Percentiles rank a stretch among this genome's conserved stretches.
Conservation (phyloP, 2,329 filamentous ascomycete genomes). For the Phymatotrichopsis omnivora region DNA sequence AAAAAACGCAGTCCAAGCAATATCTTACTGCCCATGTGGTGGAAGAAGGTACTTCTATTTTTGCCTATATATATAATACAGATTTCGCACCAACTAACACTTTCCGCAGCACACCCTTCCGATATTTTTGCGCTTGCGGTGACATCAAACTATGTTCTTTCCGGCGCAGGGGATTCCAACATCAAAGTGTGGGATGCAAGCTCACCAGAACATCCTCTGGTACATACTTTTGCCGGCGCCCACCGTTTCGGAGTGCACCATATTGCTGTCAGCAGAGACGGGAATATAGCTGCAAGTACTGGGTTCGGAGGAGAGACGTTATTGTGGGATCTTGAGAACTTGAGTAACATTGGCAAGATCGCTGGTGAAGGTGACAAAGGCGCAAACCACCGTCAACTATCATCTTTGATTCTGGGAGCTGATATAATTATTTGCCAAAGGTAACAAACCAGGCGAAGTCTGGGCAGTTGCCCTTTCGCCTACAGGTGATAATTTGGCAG, state of each 20-base stretch:
- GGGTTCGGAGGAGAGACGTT: conserved; percentile 86
- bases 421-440: no score
- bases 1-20: conserved; percentile 71
- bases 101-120: conserved; percentile 58
- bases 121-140: conserved; percentile 78
- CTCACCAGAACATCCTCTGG: conserved; percentile 60
- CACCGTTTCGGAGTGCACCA: conserved; percentile 91
- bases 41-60: conserved; percentile 57
- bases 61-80: conserved; percentile 1
- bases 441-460: conserved; percentile 46
- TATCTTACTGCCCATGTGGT: conserved; percentile 89
- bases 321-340: conserved; percentile 59
- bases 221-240: conserved; percentile 66
- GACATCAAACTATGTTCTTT: conserved; percentile 63
- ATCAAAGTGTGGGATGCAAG: conserved; percentile 70
- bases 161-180: conserved; percentile 72
- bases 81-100: conserved; percentile 17
- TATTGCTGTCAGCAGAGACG: conserved; percentile 60
- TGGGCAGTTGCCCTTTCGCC: conserved; percentile 84
- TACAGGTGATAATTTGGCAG: conserved; percentile 75
- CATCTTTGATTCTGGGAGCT: conserved; percentile 42
- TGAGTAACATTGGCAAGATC: conserved; percentile 48
- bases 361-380: conserved; percentile 38
- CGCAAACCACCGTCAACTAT: no score
- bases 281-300: conserved; percentile 59